Conservation (phyloP, 1,284 basidiomycete genomes). For the Rhizoctonia solani region DNA sequence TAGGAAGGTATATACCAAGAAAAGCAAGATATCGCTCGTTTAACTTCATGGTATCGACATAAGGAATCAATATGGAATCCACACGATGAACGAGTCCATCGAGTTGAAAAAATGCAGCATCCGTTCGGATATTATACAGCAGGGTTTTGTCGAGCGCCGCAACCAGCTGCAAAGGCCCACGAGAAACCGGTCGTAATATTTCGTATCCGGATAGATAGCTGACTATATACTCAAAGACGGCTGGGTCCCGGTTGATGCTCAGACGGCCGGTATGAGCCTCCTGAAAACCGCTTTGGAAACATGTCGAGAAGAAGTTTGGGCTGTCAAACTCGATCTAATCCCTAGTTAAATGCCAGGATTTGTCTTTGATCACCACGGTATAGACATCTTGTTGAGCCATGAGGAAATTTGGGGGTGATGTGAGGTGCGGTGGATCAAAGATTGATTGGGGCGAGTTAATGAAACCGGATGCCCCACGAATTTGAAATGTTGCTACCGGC, state of each 20-base stretch:
- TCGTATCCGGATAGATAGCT: constrained; percentile 7
- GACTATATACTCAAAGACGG: constrained; percentile 9
- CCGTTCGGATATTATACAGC: neutral
- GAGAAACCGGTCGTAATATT: neutral
- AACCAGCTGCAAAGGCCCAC: neutral
- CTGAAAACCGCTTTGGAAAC: neutral
- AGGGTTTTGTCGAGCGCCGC: neutral
- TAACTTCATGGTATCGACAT: too few relatives aligned
- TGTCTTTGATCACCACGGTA: too few relatives aligned
- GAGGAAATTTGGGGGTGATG: too few relatives aligned
- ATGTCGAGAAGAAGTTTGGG: neutral
- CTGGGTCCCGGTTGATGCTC: neutral
- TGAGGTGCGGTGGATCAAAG: too few relatives aligned
- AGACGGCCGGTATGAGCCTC: neutral
- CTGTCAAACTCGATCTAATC: neutral
- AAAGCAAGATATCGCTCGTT: too few relatives aligned
- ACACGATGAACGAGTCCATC: neutral
- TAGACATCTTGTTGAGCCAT: too few relatives aligned
- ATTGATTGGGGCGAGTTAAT: too few relatives aligned
- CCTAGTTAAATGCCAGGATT: too few relatives aligned
- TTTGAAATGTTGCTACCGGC: too few relatives aligned
- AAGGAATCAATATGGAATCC: too few relatives aligned
- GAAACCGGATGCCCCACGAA: too few relatives aligned
- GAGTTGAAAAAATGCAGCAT: constrained; percentile 1
- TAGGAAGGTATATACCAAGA: too few relatives aligned